Evolutionary conservation across 2,329 filamentous ascomycete genomes (phyloP), one percentile per base, ranked within the genome.

Genomic region (Fusarium mexicanum): DNA sequence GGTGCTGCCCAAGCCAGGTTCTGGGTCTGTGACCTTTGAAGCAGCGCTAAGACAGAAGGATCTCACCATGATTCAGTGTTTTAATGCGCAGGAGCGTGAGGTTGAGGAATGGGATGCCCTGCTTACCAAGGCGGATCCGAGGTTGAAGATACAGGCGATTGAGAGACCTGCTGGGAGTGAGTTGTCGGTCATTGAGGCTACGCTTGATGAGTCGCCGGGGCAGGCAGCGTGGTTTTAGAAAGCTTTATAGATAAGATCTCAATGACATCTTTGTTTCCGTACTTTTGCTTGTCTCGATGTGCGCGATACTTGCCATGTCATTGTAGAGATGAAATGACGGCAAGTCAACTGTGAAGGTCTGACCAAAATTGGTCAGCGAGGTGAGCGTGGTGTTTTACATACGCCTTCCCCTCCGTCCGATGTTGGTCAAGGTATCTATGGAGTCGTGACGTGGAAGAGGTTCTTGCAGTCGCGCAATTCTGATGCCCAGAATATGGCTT

Each of bases 11-110:
- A 53, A 58, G 37, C 72, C 74, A 11, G 74, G 72, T 0, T 65
- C 66, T 35, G 69, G 69, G 0, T 48, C 61, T 1, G 38, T 35
- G 8, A 54, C 63, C 0, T 64, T 75, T 26, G 75, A 77, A 26
- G 63, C 61, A 3, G 33, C 62, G 1, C 41, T 77, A 0, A 47
- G 75, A 6, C 69, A 72, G 24, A 73, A 73, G 9, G 75, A 77
- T 29, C 63, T 77, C 9, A 74, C 67, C n/a, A 77, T 77, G 75
- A 70, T 77, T 1, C 75, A 77, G 54, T 67, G 64, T 0, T 77
- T 77, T 2, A 77, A 77, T 35, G 44, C 54, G 1, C 67, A 66
- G 29, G 68, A 72, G 31, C 47, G 65, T 0, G 73, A 74, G n/a
- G 48, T 63, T 6, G 70, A 64, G 4, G 59, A 76, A n/a, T 75